phyloP scores from a whole-genome alignment of 768 basidiomycete species.

The Arthromyces matolae region DNA sequence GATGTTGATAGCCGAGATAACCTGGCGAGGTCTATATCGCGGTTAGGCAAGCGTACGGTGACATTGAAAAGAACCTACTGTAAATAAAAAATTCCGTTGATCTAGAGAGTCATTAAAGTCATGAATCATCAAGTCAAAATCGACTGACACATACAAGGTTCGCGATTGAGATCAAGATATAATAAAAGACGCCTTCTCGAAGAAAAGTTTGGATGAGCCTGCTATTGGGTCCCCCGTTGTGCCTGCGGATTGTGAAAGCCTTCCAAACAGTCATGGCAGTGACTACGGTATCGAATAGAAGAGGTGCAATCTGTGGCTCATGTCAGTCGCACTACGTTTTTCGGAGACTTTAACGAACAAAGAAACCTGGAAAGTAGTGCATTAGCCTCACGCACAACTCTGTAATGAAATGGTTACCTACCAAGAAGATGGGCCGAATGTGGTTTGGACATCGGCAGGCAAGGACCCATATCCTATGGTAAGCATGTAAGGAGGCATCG shows the following conservation, averaged over 20 bases:
- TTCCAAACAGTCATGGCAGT: constrained; percentile 80
- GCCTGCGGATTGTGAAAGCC: constrained; percentile 71
- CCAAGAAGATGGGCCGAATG: constrained; percentile 81
- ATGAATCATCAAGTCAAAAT: constrained; percentile 1
- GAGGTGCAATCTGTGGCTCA: constrained; percentile 64
- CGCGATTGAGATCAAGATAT: constrained; percentile 81
- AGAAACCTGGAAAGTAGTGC: constrained; percentile 59
- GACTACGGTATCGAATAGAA: constrained; percentile 77
- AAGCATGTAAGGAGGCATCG: neutral
- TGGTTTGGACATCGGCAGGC: constrained; percentile 78
- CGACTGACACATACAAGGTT: constrained; percentile 49
- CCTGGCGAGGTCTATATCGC: constrained; percentile 63
- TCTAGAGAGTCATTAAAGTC: constrained; percentile 30
- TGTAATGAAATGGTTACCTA: too few species aligned
- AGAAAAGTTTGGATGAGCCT: constrained; percentile 81
- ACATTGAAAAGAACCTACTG: constrained; percentile 44
- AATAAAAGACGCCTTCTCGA: constrained; percentile 84
- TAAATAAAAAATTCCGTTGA: constrained; percentile 85
- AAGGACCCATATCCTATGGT: constrained; percentile 56
- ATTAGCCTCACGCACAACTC: too few species aligned
- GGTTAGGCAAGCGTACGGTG: neutral
- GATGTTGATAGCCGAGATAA: constrained; percentile 80
- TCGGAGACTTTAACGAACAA: constrained; percentile 37
- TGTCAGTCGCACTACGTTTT: constrained; percentile 10
- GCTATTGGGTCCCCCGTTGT: constrained; percentile 73